phyloP scores from a whole-genome alignment of 2,329 filamentous ascomycete species.

The Didymosphaeria variabile region DNA sequence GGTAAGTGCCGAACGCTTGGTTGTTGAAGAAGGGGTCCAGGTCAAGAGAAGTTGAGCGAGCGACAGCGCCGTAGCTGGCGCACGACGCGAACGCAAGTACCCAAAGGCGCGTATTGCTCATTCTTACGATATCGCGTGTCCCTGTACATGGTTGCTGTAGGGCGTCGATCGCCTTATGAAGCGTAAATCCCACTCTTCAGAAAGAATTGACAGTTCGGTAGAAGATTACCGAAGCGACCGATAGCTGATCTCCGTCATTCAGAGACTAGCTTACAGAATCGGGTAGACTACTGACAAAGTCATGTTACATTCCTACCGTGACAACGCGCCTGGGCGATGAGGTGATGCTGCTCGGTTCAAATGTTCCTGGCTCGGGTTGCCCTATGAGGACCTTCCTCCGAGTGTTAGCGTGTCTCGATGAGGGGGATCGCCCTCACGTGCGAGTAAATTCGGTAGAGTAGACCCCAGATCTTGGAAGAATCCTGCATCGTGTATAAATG shows the following conservation, averaged over 20 bases:
- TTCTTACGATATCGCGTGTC: background rate
- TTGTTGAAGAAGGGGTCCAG: slow-evolving; percentile 57
- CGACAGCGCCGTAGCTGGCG: background rate
- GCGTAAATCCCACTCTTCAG: background rate
- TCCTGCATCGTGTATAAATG: background rate
- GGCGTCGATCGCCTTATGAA: background rate
- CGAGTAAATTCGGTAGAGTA: background rate
- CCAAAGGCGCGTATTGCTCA: background rate
- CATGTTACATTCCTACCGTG: slow-evolving; percentile 11
- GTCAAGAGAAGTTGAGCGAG: slow-evolving; percentile 28
- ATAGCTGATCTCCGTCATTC: slow-evolving; percentile 6
- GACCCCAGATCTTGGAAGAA: too few relatives aligned
- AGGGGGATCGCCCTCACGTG: slow-evolving; percentile 7
- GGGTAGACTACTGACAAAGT: background rate
- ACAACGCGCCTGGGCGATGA: slow-evolving; percentile 7
- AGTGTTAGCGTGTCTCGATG: background rate
- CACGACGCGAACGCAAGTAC: background rate
- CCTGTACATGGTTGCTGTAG: background rate
- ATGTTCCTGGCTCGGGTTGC: slow-evolving; percentile 3
- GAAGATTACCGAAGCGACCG: slow-evolving; percentile 4
- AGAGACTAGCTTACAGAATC: background rate
- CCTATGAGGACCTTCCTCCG: slow-evolving; percentile 2
- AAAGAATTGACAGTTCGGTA: background rate
- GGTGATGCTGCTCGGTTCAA: background rate
- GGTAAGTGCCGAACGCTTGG: slow-evolving; percentile 56